Evolutionary conservation across 2,329 filamentous ascomycete genomes (phyloP).

Genomic region (Neofusicoccum kwambonambiense): DNA sequence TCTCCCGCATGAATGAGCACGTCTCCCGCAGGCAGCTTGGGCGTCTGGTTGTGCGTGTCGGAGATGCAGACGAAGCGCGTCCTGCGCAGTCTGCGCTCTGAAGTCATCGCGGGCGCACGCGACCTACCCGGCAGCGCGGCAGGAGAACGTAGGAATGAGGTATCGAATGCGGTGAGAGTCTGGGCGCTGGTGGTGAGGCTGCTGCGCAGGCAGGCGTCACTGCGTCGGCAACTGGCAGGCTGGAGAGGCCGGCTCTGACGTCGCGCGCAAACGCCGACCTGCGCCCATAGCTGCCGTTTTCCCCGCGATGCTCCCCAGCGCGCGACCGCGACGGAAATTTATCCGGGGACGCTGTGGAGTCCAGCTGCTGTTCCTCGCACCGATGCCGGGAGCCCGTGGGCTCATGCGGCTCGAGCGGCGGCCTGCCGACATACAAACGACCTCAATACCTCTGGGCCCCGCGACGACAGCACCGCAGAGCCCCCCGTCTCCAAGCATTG

Average conservation of each 20-base stretch:
- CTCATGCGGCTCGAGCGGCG: neutral
- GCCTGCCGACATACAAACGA: neutral
- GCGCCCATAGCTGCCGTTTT: slow-evolving; percentile 1
- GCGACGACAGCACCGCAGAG: neutral
- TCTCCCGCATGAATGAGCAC: slow-evolving; percentile 76
- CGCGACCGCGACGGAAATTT: slow-evolving; percentile 2
- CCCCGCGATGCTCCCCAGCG: slow-evolving; percentile 5
- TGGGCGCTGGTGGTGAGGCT: neutral
- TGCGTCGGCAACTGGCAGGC: neutral
- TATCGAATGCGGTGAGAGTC: neutral
- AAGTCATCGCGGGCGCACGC: slow-evolving; percentile 8
- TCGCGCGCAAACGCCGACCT: neutral
- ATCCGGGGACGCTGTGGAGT: slow-evolving; percentile 7
- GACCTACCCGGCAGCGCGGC: neutral
- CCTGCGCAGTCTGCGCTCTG: slow-evolving; percentile 29
- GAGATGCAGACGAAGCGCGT: slow-evolving; percentile 73
- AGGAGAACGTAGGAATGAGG: neutral
- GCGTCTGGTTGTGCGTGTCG: slow-evolving; percentile 69
- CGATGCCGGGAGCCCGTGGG: neutral
- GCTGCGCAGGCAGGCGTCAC: too few relatives aligned
- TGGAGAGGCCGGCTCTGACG: neutral
- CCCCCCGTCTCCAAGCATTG: neutral
- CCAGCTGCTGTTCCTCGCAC: neutral
- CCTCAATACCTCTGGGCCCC: neutral
- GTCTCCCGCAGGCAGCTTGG: slow-evolving; percentile 68